These are phyloP conservation scores for Didymosphaeria variabile DNA, from an alignment of 2,329 filamentous ascomycete genomes.

Conservation along the genomic window DNA sequence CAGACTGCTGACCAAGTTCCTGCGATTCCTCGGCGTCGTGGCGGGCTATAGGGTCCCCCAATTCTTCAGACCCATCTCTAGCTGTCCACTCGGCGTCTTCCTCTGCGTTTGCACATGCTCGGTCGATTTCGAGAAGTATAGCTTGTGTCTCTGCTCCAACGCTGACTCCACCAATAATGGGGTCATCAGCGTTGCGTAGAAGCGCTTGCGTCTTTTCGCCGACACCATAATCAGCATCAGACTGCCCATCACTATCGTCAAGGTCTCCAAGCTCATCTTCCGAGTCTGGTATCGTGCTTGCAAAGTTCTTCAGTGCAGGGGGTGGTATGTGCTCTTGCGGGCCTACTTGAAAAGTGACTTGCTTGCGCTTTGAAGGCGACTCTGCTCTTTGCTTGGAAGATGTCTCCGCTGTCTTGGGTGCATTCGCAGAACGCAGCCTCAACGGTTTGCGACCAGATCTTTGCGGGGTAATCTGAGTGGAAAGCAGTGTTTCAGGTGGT, in stretches of 20 bases:
- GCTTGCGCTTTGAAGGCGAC: slow-evolving; percentile 40
- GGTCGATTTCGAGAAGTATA: slow-evolving; percentile 36
- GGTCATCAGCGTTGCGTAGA: neutral
- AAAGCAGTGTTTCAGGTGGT: slow-evolving; percentile 40
- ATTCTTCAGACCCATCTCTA: slow-evolving; percentile 24
- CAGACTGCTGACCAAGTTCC: slow-evolving; percentile 30
- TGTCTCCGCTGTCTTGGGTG: slow-evolving; percentile 26
- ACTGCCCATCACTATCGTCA: slow-evolving; percentile 27
- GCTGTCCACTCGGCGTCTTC: slow-evolving; percentile 8
- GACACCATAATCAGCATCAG: slow-evolving; percentile 8
- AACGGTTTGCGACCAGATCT: slow-evolving; percentile 28
- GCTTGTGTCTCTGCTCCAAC: slow-evolving; percentile 39
- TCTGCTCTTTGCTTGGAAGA: slow-evolving; percentile 38
- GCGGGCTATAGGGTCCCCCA: neutral
- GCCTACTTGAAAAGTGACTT: slow-evolving; percentile 37
- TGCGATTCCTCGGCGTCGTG: slow-evolving; percentile 22
- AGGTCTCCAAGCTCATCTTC: slow-evolving; percentile 43
- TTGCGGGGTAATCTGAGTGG: slow-evolving; percentile 36
- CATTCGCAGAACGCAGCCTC: slow-evolving; percentile 26
- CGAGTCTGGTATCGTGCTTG: slow-evolving; percentile 43
- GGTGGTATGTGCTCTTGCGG: slow-evolving; percentile 22
- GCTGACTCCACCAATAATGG: slow-evolving; percentile 13
- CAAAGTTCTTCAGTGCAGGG: slow-evolving; percentile 34
- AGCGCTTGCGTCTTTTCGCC: slow-evolving; percentile 18
- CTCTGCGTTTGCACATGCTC: slow-evolving; percentile 30